A percentile compares a stretch with the other conserved stretches of the same genome.
These are phyloP conservation scores for Diutina mesorugosa DNA, from an alignment of 1,139 yeast species.

Conservation along the genomic window DNA sequence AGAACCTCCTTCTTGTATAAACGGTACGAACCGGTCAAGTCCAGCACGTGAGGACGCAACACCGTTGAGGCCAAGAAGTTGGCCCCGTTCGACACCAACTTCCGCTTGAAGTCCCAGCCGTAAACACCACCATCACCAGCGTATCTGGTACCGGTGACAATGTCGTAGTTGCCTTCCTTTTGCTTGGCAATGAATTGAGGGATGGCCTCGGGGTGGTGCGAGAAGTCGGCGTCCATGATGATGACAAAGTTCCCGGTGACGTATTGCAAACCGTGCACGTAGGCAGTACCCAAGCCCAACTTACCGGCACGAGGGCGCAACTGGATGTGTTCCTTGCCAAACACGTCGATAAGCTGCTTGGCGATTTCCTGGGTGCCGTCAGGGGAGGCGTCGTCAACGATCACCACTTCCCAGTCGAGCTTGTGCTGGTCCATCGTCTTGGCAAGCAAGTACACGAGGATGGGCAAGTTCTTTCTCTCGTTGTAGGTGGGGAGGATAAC, in stretches of 20 bases:
- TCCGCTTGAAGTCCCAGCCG: conserved; percentile 80
- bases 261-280: conserved; percentile 63
- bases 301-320: conserved; percentile 70
- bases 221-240: conserved; percentile 81
- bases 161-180: conserved; percentile 50
- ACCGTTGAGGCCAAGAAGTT: conserved; percentile 65
- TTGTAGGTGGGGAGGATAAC: conserved; percentile 73
- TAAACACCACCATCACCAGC: conserved; percentile 77
- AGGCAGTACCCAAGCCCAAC: conserved; percentile 74
- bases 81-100: conserved; percentile 71
- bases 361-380: conserved; percentile 76
- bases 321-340: conserved; percentile 52
- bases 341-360: conserved; percentile 45
- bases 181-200: conserved; percentile 66
- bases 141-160: conserved; percentile 79
- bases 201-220: conserved; percentile 73
- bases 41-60: conserved; percentile 63
- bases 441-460: conserved; percentile 57
- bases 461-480: conserved; percentile 61
- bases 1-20: conserved; percentile 63
- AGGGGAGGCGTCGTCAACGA: conserved; percentile 74
- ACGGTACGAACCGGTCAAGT: conserved; percentile 70
- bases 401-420: conserved; percentile 65
- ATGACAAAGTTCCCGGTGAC: conserved; percentile 68
- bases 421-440: conserved; percentile 51